Base-by-base conservation (phyloP, 192 early-diverging fungal species). In the Linnemannia hyalina region DNA sequence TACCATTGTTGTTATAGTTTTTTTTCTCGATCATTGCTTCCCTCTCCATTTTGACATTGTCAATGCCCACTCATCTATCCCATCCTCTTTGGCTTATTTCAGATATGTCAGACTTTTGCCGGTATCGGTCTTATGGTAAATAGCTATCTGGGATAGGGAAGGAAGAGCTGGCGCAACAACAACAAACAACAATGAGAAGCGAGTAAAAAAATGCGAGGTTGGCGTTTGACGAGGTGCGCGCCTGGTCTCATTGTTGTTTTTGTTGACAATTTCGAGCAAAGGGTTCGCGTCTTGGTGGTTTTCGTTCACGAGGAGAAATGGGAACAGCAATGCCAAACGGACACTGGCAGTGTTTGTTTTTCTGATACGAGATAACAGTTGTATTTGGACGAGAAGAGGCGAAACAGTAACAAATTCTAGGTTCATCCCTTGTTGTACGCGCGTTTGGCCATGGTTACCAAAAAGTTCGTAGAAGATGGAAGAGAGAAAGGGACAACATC, bases 91-190 rank as follows among this genome's bases (percentile, higher is more conserved):
- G 60, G 32, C 29, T 29, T 32, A 65, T 65, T 65, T 65, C 60
- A 26, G 11, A 65, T 65, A 65, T 32, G 60, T 65, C 60, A 65
- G 60, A 65, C 60, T 65, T 65, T 65, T 65, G 11, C 60, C 60
- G 60, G 60, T 32, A 65, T 65, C n/a, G 2, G 29, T 10, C 11
- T 35, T 32, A 3, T 4, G 60, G 0, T 10, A 29, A 13, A 65
- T 26, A 65, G 60, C 60, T 65, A 65, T 65, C 60, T 35, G 29
- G 60, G 26, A 35, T 9, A 4, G 10, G 13, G 26, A 65, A 15
- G 29, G 2, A 4, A 23, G 55, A 46, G 55, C 29, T 65, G 60
- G 60, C 0, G 29, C 60, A 32, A 65, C 10, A 65, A 65, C 60
- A 65, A 60, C n/a, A 32, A 65, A 65, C 60, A 65, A 63, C 6